phyloP scores from a whole-genome alignment of 495 filamentous ascomycete genomes.

The Evernia prunastri region DNA sequence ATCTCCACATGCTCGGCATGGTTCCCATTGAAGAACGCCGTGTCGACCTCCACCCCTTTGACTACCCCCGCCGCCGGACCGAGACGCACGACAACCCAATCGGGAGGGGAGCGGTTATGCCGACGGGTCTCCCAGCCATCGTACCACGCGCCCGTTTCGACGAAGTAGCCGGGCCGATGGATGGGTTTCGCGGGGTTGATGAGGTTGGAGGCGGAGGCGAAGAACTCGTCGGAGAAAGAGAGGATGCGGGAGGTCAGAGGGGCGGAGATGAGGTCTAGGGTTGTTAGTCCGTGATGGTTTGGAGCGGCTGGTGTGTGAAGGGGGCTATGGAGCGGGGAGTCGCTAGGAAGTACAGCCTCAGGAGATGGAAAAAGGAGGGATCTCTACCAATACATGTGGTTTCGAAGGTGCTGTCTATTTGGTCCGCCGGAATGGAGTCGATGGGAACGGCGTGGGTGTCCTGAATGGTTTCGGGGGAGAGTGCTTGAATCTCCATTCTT shows the following conservation, averaged over 20 bases:
- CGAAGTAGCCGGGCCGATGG: conserved; percentile 72
- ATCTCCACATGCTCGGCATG: conserved; percentile 77
- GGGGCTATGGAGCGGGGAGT: not conserved
- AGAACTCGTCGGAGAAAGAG: conserved; percentile 80
- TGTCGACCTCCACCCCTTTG: conserved; percentile 79
- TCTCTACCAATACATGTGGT: conserved; percentile 58
- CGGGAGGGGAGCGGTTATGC: conserved; percentile 71
- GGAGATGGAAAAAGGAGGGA: not conserved
- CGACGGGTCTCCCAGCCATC: conserved; percentile 92
- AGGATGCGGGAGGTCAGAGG: conserved; percentile 68
- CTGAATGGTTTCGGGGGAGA: conserved; percentile 26
- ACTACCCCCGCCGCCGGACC: conserved; percentile 72
- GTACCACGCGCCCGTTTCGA: conserved; percentile 85
- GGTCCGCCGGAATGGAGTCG: conserved; percentile 37
- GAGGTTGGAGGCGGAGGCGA: conserved; percentile 76
- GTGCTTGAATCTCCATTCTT: conserved; percentile 26
- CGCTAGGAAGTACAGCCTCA: not conserved
- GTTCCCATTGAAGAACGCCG: conserved; percentile 80
- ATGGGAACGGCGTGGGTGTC: conserved; percentile 17
- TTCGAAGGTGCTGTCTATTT: conserved; percentile 67
- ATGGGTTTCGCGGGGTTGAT: conserved; percentile 69
- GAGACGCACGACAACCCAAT: conserved; percentile 78
- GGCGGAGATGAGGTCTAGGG: conserved; percentile 65
- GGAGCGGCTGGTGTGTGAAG: conserved; percentile 14
- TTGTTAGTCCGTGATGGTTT: not conserved